Evolutionary conservation across 108 stramenopile genomes (phyloP).

Genomic region (Skeletonema tropicum): DNA sequence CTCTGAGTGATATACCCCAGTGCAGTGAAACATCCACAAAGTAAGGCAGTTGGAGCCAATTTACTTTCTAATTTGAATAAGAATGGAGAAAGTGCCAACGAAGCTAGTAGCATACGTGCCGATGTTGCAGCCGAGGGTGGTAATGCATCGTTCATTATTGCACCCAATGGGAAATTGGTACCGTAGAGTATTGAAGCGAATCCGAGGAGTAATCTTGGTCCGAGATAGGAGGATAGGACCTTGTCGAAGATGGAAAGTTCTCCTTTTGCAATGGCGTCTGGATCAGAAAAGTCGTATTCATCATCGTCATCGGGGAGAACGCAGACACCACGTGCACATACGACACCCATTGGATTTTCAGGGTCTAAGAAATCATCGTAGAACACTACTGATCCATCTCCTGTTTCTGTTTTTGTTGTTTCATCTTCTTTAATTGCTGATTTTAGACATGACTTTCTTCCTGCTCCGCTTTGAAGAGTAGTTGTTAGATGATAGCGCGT

Average conservation of each 20-base stretch:
- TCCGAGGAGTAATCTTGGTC: slow-evolving; percentile 57
- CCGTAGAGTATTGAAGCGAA: slow-evolving; percentile 60
- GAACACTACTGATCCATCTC: slow-evolving; percentile 18
- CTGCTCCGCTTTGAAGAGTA: neutral
- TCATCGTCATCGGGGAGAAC: slow-evolving; percentile 47
- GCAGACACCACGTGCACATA: slow-evolving; percentile 56
- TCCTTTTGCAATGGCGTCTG: neutral
- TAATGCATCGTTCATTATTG: slow-evolving; percentile 69
- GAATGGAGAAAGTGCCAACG: slow-evolving; percentile 67
- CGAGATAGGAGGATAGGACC: slow-evolving; percentile 35
- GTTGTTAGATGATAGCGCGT: neutral
- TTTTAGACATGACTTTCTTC: neutral
- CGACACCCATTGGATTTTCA: slow-evolving; percentile 27
- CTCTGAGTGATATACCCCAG: slow-evolving; percentile 69
- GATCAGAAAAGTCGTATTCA: neutral
- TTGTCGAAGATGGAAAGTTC: slow-evolving; percentile 5
- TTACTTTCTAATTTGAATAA: slow-evolving; percentile 48
- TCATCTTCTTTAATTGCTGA: neutral
- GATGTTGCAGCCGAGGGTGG: slow-evolving; percentile 61
- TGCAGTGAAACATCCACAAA: slow-evolving; percentile 62
- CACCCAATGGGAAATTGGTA: slow-evolving; percentile 75
- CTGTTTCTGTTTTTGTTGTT: neutral
- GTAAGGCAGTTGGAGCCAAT: slow-evolving; percentile 30
- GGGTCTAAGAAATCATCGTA: slow-evolving; percentile 42
- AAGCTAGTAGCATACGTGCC: slow-evolving; percentile 61